Conservation (phyloP, 2,329 filamentous ascomycete genomes). For the Colletotrichum horii region DNA sequence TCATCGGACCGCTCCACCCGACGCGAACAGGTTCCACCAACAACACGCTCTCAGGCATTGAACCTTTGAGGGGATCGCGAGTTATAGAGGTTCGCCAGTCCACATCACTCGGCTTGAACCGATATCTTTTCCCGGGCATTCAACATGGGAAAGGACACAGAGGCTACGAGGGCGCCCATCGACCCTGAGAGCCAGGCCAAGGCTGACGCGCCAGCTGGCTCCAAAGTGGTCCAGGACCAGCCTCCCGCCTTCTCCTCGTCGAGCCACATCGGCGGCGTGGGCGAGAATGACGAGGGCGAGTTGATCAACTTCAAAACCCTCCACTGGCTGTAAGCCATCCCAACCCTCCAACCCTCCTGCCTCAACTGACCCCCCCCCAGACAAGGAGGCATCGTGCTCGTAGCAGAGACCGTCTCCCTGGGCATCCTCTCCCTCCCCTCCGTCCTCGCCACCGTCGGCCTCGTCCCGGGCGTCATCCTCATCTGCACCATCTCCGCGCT, state of each 20-base stretch:
- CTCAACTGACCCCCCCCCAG: constrained; percentile 25
- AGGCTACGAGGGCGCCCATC: background rate
- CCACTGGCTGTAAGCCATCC: constrained; percentile 38
- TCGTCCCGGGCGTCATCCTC: constrained; percentile 75
- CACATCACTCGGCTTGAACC: background rate
- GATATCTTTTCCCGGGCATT: background rate
- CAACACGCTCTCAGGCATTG: background rate
- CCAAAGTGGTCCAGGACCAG: background rate
- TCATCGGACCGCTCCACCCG: background rate
- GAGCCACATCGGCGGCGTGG: background rate
- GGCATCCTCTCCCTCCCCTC: constrained; percentile 75
- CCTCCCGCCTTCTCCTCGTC: background rate
- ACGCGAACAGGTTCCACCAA: constrained; percentile 5
- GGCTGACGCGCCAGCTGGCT: background rate
- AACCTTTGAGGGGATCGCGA: background rate
- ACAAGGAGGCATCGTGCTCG: constrained; percentile 50
- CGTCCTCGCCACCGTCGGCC: constrained; percentile 73
- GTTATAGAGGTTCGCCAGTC: background rate
- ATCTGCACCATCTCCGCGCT: constrained; percentile 71
- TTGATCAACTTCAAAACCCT: constrained; percentile 41
- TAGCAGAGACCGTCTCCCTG: constrained; percentile 50
- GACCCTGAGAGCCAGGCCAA: background rate
- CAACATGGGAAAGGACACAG: constrained; percentile 11
- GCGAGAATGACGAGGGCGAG: constrained; percentile 9
- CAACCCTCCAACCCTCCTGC: rapidly evolving